Conservation (phyloP, 2,329 filamentous ascomycete species). For the Whalleya microplaca region DNA sequence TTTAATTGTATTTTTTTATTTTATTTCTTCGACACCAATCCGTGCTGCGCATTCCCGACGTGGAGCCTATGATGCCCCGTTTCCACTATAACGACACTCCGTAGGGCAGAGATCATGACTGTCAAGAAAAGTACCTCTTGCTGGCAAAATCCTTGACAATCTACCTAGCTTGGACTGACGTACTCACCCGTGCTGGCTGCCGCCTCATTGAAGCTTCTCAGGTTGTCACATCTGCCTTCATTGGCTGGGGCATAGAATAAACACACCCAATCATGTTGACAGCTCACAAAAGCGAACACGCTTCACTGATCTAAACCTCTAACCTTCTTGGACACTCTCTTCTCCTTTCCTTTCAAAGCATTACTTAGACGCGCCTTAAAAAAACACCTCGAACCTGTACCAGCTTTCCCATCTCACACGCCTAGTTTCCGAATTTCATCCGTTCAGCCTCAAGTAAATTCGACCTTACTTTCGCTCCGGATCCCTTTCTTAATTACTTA, state of each 20-base stretch:
- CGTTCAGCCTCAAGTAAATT: slow-evolving; percentile 7
- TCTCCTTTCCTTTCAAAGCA: slow-evolving; percentile 38
- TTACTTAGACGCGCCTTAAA: slow-evolving; percentile 28
- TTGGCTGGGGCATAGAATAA: slow-evolving; percentile 44
- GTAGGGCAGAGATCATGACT: slow-evolving; percentile 42
- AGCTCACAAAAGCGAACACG: slow-evolving; percentile 46
- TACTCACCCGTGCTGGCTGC: slow-evolving; percentile 39
- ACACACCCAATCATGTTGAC: slow-evolving; percentile 50
- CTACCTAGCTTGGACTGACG: slow-evolving; percentile 45
- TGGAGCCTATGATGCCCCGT: slow-evolving; percentile 41
- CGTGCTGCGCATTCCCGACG: slow-evolving; percentile 42
- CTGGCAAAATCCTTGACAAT: slow-evolving; percentile 40
- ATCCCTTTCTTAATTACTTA: slow-evolving; percentile 2
- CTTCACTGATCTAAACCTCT: slow-evolving; percentile 43
- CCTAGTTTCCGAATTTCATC: slow-evolving; percentile 5
- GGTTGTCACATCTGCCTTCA: slow-evolving; percentile 39
- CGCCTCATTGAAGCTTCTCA: slow-evolving; percentile 36
- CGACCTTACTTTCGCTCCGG: slow-evolving; percentile 6
- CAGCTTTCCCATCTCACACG: slow-evolving; percentile 23
- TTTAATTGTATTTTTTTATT: slow-evolving; percentile 22
- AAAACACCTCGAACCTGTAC: slow-evolving; percentile 21
- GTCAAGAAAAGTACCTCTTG: slow-evolving; percentile 41
- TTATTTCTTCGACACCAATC: slow-evolving; percentile 34
- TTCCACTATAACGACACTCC: slow-evolving; percentile 38
- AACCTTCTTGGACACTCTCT: slow-evolving; percentile 30